Base-by-base conservation (phyloP, 2,329 filamentous ascomycete genomes). In the Epichloe brachyelytri region DNA sequence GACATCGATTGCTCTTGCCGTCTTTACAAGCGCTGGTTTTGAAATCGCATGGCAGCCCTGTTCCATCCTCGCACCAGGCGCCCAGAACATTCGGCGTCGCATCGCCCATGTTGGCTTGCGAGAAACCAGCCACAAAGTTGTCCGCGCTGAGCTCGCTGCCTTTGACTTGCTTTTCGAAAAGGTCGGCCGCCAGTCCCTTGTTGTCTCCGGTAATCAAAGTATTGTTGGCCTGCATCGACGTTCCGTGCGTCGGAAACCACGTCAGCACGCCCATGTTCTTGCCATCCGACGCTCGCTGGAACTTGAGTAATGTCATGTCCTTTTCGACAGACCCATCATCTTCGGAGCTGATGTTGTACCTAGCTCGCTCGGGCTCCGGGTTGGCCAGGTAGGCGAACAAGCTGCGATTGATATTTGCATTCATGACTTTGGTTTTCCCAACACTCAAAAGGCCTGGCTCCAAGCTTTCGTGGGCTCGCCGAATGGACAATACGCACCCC, bases 241-340 rank as follows among this genome's bases (percentile, higher is more conserved):
- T 96, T 38, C 88, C 88, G 65, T 96, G 90, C 0, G 90, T 88
- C 2, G 90, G 80, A 63, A 91, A 95, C 86, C 89, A 96, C 14
- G 87, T 91, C 55, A 96, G 67, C 3, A 93, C 72, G n/a, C 87
- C 89, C 38, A 88, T 79, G 49, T 82, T 82, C 66, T 85, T 86
- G 50, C 78, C 75, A 60, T 91, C 86, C 1, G 78, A 81, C 2
- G 78, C 77, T 39, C 85, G 76, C 56, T 81, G 79, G 59, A 95
- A 89, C 54, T 79, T 81, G 50, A 95, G 71, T 46, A 94, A 71
- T 0, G 86, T 90, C 74, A 95, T 72, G 8, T 80, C 80, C 66
- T 88, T 94, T 61, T 94, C 88, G 4, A 77, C 74, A 2, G 68
- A 71, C 54, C 74, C 68, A 15, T 68, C 65, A 26, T 68, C 61